Percentiles rank a stretch among this genome's conserved stretches.
Evolutionary conservation across 495 filamentous ascomycete genomes (phyloP).

Genomic region (Penicillium coffeae): DNA sequence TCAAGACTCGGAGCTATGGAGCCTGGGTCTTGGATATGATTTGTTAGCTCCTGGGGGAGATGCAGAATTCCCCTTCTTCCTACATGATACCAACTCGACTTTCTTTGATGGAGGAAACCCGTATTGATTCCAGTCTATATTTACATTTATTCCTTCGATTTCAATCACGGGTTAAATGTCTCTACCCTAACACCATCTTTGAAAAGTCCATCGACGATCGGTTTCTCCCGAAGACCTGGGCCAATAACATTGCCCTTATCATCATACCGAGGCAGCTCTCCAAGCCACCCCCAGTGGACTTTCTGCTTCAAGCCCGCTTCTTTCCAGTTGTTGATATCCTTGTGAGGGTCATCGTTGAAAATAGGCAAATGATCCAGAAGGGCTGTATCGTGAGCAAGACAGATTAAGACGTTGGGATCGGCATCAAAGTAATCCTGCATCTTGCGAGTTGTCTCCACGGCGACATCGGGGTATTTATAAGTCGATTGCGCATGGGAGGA

Average conservation of each 20-base stretch:
- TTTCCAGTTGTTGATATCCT: slow-evolving; percentile 8
- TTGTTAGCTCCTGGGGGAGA: too few relatives aligned
- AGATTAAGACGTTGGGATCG: slow-evolving; percentile 2
- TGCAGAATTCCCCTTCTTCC: too few relatives aligned
- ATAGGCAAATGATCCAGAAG: slow-evolving; percentile 2
- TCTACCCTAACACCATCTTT: background rate
- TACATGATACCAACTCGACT: too few relatives aligned
- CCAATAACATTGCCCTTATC: slow-evolving; percentile 1
- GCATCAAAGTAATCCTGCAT: slow-evolving; percentile 2
- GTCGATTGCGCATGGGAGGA: too few relatives aligned
- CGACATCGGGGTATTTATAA: too few relatives aligned
- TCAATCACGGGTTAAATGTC: background rate
- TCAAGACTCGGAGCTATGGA: too few relatives aligned
- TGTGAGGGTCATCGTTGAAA: slow-evolving; percentile 3
- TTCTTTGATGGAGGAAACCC: background rate
- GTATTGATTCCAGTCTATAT: too few relatives aligned
- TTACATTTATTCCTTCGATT: too few relatives aligned
- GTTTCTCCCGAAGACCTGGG: slow-evolving; percentile 3
- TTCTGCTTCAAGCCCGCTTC: slow-evolving; percentile 1
- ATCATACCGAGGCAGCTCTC: slow-evolving; percentile 1
- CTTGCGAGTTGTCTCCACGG: too few relatives aligned
- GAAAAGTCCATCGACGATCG: background rate
- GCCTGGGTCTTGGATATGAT: too few relatives aligned
- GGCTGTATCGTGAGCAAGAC: slow-evolving; percentile 5
- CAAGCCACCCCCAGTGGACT: slow-evolving; percentile 7